phyloP scores from a whole-genome alignment of 768 basidiomycete species.

The Lentinus tigrinus region DNA sequence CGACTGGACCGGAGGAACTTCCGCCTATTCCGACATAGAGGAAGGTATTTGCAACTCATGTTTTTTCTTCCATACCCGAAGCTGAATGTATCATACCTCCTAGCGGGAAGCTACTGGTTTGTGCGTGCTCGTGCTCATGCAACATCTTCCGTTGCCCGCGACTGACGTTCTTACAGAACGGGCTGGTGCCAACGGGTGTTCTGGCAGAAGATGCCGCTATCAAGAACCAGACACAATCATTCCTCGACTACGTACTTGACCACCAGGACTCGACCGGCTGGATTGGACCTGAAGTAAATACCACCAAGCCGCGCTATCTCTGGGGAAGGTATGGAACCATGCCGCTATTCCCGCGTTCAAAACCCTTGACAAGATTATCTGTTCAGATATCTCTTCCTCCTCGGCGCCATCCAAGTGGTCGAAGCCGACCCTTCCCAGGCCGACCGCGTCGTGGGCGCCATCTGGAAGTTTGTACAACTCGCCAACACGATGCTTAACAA shows the following conservation, averaged over 20 bases:
- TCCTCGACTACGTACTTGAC: slow-evolving; percentile 49
- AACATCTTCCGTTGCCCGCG: neutral
- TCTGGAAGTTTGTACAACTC: slow-evolving; percentile 52
- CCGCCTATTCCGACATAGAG: slow-evolving; percentile 35
- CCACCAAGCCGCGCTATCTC: slow-evolving; percentile 50
- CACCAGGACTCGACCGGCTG: slow-evolving; percentile 55
- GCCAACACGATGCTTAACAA: slow-evolving; percentile 55
- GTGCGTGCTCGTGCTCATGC: slow-evolving; percentile 30
- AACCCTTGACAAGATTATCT: neutral
- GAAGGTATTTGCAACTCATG: slow-evolving; percentile 25
- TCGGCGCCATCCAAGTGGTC: slow-evolving; percentile 57
- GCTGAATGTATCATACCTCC: neutral
- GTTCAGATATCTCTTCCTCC: slow-evolving; percentile 15
- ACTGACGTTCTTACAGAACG: slow-evolving; percentile 36
- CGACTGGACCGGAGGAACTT: slow-evolving; percentile 35
- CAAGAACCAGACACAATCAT: slow-evolving; percentile 44
- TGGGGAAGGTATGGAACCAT: slow-evolving; percentile 42
- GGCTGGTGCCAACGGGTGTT: slow-evolving; percentile 51
- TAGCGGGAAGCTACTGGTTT: slow-evolving; percentile 62
- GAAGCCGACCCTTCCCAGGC: slow-evolving; percentile 46
- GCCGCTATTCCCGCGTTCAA: neutral
- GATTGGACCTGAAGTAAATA: slow-evolving; percentile 55
- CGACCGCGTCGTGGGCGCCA: slow-evolving; percentile 43
- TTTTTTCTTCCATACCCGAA: neutral
- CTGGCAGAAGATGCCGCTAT: slow-evolving; percentile 46